Percentiles rank a stretch among this genome's conserved stretches.
Evolutionary conservation across 345 rosid species (phyloP).

Genomic region (Euclidium syriacum): DNA sequence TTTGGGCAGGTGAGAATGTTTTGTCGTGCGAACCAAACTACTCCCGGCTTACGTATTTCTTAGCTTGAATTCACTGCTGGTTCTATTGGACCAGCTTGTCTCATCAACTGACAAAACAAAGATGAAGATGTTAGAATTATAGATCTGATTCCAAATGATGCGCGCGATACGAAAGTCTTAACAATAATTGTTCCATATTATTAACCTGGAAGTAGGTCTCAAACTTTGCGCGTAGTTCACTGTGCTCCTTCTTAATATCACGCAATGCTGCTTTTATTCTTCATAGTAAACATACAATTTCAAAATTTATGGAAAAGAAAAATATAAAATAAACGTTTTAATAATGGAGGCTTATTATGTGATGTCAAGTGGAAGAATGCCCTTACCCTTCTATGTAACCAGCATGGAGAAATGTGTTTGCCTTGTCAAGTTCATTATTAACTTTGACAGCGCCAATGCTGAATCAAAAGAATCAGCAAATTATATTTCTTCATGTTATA

Average conservation of each 20-base stretch:
- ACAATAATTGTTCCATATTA: no score
- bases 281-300: neutral
- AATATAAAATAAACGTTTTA: no score
- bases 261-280: constrained; percentile 13
- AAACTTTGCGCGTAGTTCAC: constrained; percentile 25
- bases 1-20: neutral
- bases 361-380: no score
- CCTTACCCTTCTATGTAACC: constrained; percentile 25
- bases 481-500: neutral
- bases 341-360: no score
- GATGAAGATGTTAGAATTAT: neutral
- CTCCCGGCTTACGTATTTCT: neutral
- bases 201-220: constrained; percentile 25
- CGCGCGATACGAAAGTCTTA: neutral
- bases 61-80: constrained; percentile 26
- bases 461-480: neutral
- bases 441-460: constrained; percentile 22
- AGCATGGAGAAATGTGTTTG: constrained; percentile 13
- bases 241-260: constrained; percentile 22
- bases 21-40: constrained; percentile 4
- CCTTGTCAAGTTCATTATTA: constrained; percentile 8
- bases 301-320: neutral
- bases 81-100: constrained; percentile 29
- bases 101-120: constrained; percentile 15
- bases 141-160: neutral